Conservation (phyloP, 83 land plant genomes). For the Picea abies region DNA sequence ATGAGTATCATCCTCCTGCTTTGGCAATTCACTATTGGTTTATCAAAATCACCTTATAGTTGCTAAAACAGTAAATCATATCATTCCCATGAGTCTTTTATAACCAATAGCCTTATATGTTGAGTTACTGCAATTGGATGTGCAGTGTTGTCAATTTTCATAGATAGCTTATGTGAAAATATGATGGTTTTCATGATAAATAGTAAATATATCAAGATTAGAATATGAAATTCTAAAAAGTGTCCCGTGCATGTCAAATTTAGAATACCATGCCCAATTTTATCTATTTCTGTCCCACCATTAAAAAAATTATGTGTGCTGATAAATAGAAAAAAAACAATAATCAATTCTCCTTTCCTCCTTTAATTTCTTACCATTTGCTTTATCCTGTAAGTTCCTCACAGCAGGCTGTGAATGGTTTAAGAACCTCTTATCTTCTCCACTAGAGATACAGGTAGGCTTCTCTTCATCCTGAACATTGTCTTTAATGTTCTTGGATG, state of each 20-base stretch:
- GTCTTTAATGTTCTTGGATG: conserved; percentile 2
- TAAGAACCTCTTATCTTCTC: not conserved
- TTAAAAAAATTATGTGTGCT: not conserved
- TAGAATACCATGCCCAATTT: not conserved
- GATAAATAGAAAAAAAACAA: not conserved
- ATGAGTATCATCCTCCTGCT: too few species aligned
- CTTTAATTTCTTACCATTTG: conserved; percentile 10
- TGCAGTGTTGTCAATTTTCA: not conserved
- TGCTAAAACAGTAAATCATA: not conserved
- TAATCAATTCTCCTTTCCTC: not conserved
- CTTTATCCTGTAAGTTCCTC: not conserved
- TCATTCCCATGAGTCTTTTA: not conserved
- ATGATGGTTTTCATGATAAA: not conserved
- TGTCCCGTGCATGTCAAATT: not conserved
- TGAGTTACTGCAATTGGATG: not conserved
- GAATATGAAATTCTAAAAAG: not conserved
- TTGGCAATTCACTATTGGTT: too few species aligned
- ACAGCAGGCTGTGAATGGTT: not conserved
- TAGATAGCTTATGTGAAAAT: not conserved
- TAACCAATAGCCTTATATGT: too few species aligned
- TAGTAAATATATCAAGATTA: not conserved
- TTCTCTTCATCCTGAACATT: not conserved
- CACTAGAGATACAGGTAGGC: not conserved
- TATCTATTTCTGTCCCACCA: not conserved
- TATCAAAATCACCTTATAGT: not conserved